Evolutionary conservation across 2,329 filamentous ascomycete species (phyloP).

Genomic region (Plectosphaerella sp.): DNA sequence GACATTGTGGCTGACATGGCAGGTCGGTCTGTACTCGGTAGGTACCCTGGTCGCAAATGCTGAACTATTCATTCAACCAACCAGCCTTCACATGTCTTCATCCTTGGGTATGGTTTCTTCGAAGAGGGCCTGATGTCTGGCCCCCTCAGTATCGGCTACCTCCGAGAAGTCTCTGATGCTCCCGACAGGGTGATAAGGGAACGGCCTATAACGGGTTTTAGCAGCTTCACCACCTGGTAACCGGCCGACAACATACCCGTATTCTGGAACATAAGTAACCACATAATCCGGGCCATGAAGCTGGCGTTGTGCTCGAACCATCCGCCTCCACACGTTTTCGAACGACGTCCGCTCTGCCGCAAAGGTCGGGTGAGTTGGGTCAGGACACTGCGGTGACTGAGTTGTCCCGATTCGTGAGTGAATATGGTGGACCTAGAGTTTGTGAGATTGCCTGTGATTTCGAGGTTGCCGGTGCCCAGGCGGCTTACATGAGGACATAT

Average conservation of each 20-base stretch:
- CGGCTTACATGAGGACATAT: conserved; percentile 23
- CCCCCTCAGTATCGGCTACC: conserved; percentile 18
- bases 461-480: no score
- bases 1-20: no score
- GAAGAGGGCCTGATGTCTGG: conserved; percentile 16
- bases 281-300: conserved; percentile 2
- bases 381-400: conserved; percentile 29
- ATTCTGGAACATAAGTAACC: conserved; percentile 6
- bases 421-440: conserved; percentile 24
- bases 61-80: no score
- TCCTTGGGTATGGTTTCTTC: background rate
- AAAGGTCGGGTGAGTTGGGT: conserved; percentile 24
- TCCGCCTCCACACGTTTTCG: conserved; percentile 18
- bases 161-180: conserved; percentile 13
- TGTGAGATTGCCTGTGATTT: no score
- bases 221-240: background rate
- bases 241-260: conserved; percentile 5
- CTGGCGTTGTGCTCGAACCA: conserved; percentile 8
- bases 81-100: no score
- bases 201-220: conserved; percentile 13
- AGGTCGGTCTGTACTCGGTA: no score
- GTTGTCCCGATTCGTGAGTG: conserved; percentile 29
- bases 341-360: conserved; percentile 23
- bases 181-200: conserved; percentile 18
- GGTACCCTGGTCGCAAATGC: no score